These are phyloP conservation scores for Agrocybe pediades DNA, from an alignment of 768 basidiomycete species.

Conservation along the genomic window DNA sequence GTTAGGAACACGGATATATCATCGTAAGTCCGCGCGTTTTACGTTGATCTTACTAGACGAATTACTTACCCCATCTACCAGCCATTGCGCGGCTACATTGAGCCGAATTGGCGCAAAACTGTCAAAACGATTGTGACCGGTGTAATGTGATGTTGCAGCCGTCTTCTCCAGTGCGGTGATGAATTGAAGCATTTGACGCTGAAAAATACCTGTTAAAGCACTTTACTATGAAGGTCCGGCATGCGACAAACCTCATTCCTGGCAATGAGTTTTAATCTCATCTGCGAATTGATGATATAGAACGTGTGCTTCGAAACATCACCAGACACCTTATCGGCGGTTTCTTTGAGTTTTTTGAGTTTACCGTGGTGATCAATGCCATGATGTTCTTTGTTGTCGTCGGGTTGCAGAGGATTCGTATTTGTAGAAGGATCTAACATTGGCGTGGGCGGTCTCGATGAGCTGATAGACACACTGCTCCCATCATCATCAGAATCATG, in stretches of 20 bases:
- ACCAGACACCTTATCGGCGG: slow-evolving; percentile 26
- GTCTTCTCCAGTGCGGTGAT: slow-evolving; percentile 88
- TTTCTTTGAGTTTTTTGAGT: slow-evolving; percentile 45
- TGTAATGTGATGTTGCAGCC: slow-evolving; percentile 75
- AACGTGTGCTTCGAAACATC: slow-evolving; percentile 94
- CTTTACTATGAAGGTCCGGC: background rate
- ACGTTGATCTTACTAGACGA: background rate
- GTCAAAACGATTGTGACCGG: slow-evolving; percentile 82
- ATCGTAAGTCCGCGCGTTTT: slow-evolving; percentile 1
- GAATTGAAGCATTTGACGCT: slow-evolving; percentile 98
- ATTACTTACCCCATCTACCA: slow-evolving; percentile 87
- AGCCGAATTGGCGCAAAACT: slow-evolving; percentile 92
- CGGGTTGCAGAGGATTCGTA: slow-evolving; percentile 49
- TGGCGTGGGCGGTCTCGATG: slow-evolving; percentile 46
- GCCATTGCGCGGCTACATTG: slow-evolving; percentile 96
- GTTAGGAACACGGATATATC: background rate
- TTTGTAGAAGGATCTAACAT: slow-evolving; percentile 86
- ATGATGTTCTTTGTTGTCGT: slow-evolving; percentile 25
- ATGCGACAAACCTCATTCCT: slow-evolving; percentile 68
- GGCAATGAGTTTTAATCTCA: slow-evolving; percentile 83
- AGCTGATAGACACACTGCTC: slow-evolving; percentile 10
- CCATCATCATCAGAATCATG: slow-evolving; percentile 19
- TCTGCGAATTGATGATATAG: slow-evolving; percentile 90
- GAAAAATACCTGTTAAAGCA: background rate
- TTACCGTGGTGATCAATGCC: slow-evolving; percentile 29